Conservation (phyloP, 495 filamentous ascomycete genomes). For the Eremomyces bilateralis region DNA sequence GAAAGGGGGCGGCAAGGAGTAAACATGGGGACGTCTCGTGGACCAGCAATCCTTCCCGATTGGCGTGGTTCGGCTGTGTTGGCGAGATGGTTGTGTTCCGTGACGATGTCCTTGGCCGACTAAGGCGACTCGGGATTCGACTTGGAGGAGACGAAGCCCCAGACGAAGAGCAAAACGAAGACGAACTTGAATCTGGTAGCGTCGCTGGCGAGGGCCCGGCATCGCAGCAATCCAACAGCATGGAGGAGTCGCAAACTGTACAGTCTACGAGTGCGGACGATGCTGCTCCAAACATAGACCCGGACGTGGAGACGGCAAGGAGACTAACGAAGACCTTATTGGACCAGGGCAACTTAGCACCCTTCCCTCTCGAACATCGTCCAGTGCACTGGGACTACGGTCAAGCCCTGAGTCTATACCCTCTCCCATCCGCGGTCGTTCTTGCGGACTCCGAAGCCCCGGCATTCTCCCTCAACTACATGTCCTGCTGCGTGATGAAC, state of each 20-base stretch:
- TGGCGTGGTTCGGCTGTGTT: constrained; percentile 63
- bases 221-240: not conserved
- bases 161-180: constrained; percentile 13
- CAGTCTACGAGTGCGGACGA: constrained; percentile 12
- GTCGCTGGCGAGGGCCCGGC: not conserved
- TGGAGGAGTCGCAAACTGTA: constrained; percentile 1
- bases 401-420: constrained; percentile 55
- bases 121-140: constrained; percentile 51
- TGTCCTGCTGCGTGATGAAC: constrained; percentile 92
- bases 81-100: constrained; percentile 73
- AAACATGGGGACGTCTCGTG: constrained; percentile 53
- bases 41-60: constrained; percentile 64
- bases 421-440: constrained; percentile 62
- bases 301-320: constrained; percentile 36
- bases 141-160: constrained; percentile 20
- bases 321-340: constrained; percentile 78
- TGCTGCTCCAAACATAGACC: constrained; percentile 22
- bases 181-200: constrained; percentile 2
- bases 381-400: constrained; percentile 82
- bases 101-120: constrained; percentile 59
- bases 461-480: constrained; percentile 70
- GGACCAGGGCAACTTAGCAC: constrained; percentile 76
- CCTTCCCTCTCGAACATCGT: constrained; percentile 53
- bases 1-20: too few relatives aligned
- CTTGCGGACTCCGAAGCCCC: constrained; percentile 61